Evolutionary conservation across 2,329 filamentous ascomycete species (phyloP), one percentile per base, ranked within the genome.

Genomic region (Xylariaceae sp.): DNA sequence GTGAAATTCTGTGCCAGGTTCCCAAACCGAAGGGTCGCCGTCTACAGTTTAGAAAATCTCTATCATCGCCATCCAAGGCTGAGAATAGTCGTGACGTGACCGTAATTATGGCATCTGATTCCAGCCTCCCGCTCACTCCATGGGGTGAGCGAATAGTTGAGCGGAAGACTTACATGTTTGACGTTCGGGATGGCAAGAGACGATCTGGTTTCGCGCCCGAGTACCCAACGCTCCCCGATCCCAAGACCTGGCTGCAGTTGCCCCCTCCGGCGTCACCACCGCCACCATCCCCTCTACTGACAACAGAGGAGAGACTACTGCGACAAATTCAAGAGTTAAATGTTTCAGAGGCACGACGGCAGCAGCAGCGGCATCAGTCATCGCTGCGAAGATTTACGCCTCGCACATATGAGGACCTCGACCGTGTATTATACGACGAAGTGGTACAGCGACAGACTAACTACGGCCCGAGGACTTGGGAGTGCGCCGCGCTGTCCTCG

Each of bases 161-260:
- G 7, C 21, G 7, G 7, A 11, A 24, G 7, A 24, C 11, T 6
- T 24, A 24, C 21, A 24, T 24, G 11, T n/a, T n/a, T n/a, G n/a
- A n/a, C n/a, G 21, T 24, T 11, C 34, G 40, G 35, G 27, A 42
- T 8, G 19, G 27, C 11, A 11, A 23, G 7, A 13, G 2, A 17
- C 40, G 38, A 31, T 31, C 35, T 2, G 35, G 31, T 15, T 23
- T 21, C 16, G 35, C 35, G 9, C 40, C 40, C n/a, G 40, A 42
- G 17, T 9, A 31, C 1, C 40, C 40, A 14, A 19, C 26, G n/a
- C 9, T 42, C 12, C 8, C 33, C 14, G 19, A 42, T 14, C 35
- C 40, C 11, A 28, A 3, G 9, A 9, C 13, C n/a, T 11, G 17
- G 11, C 9, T 24, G 21, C n/a, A n/a, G n/a, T n/a, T n/a, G n/a